Conservation (phyloP, 176 grass and related monocot species). For the Panicum miliaceum region DNA sequence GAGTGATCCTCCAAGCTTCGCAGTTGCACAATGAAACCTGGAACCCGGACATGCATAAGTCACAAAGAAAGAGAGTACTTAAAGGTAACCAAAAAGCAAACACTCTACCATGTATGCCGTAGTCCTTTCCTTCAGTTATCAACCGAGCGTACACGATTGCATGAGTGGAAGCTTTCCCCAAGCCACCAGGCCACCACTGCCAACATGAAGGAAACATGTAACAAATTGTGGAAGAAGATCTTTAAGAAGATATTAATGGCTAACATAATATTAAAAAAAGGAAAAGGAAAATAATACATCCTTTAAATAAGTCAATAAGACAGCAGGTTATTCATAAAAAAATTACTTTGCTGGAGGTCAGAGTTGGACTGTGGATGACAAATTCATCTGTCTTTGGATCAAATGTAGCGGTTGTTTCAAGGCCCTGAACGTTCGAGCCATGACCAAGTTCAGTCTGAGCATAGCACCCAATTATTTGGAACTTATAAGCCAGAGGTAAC, state of each 20-base stretch:
- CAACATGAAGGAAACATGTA: constrained; percentile 33
- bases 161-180: constrained; percentile 97
- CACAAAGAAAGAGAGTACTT: neutral
- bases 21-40: constrained; percentile 97
- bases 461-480: constrained; percentile 98
- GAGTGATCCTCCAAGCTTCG: constrained; percentile 94
- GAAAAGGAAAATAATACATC: neutral
- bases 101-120: constrained; percentile 84
- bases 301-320: constrained; percentile 8
- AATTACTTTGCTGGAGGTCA: constrained; percentile 95
- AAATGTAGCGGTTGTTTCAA: constrained; percentile 98
- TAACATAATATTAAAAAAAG: neutral
- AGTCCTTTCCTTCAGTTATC: constrained; percentile 88
- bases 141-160: constrained; percentile 89
- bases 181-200: constrained; percentile 99
- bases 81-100: constrained; percentile 25
- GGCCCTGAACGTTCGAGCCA: constrained; percentile 97
- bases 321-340: neutral
- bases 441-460: constrained; percentile 99
- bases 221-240: neutral
- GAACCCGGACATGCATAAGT: constrained; percentile 36
- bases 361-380: constrained; percentile 90
- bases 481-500: constrained; percentile 82
- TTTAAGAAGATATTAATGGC: neutral
- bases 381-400: constrained; percentile 89